Base-by-base conservation (phyloP, 441 rosid species). In the Lepidium campestre region DNA sequence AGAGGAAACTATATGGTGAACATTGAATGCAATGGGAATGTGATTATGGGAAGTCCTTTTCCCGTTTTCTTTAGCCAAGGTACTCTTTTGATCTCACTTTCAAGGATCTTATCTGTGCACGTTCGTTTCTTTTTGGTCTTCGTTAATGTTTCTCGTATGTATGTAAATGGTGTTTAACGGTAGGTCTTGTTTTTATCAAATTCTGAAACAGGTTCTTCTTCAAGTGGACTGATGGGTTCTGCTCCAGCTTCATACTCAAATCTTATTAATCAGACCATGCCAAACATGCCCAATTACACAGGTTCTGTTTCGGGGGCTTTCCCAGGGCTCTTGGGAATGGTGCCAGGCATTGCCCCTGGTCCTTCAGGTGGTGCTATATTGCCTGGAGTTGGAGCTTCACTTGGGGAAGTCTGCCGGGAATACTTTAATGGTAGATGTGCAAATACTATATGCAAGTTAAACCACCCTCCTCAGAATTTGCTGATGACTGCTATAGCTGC, bases 1-100 rank as follows among this genome's bases (percentile, higher is more conserved):
- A 87, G 98, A 74, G 99, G 99, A 54, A 89, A 92, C 80, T 95
- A 95, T 80, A 95, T 92, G 97, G 85, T 95, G 39, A 86, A 71
- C 68, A 80, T 95, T 75, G 98, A 95, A 29, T 92, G 97, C 59
- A 88, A 92, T 71, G 96, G 89, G 29, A 83, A 68, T 73, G 77
- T 96, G n/a, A 89, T 95, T 7, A 86, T 83, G 95, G 97, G 97
- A 20, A 95, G 96, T 75, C 98, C 98, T 0, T 95, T 95, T 50
- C 97, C 99, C 13, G 96, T 95, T 47, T 95, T 92, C 83, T 95
- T 95, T 80, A 92, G 98, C 70, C 86, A 85, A 85, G 96, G 98
- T 92, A 75, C 14, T 19, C 3, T 18, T 65, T 3, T 46, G 2
- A 13, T 25, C 35, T 44, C 50, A 29, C 41, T 32, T 37, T 15